Percentiles rank a stretch among this genome's conserved stretches.
Conservation (phyloP, 2,329 filamentous ascomycete genomes). For the Niveomyces coronatus region DNA sequence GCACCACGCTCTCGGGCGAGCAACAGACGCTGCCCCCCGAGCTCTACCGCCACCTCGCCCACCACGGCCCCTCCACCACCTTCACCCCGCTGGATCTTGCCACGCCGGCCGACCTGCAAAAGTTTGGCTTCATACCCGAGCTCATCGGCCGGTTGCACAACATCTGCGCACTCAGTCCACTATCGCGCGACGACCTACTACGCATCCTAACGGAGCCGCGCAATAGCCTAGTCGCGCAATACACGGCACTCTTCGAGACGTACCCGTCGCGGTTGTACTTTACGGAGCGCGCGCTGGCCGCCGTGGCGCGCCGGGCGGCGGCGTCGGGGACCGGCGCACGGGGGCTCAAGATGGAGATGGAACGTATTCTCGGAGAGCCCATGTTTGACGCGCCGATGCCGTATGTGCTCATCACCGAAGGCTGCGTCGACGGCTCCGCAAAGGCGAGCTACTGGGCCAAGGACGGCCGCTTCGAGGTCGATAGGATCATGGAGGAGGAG, state of each 20-base stretch:
- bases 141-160: conserved; percentile 93
- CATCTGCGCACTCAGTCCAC: conserved; percentile 70
- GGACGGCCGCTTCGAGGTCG: conserved; percentile 58
- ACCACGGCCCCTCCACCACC: conserved; percentile 32
- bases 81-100: conserved; percentile 60
- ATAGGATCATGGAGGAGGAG: conserved; percentile 57
- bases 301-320: conserved; percentile 61
- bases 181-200: conserved; percentile 59
- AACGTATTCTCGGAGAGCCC: conserved; percentile 64
- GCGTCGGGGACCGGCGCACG: conserved; percentile 63
- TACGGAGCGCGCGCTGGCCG: conserved; percentile 69
- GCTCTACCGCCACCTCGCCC: conserved; percentile 44
- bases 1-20: conserved; percentile 35
- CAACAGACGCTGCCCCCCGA: conserved; percentile 56
- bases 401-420: conserved; percentile 64
- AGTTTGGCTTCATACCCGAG: conserved; percentile 87
- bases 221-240: conserved; percentile 81
- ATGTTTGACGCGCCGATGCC: conserved; percentile 75
- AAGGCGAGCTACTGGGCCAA: conserved; percentile 56
- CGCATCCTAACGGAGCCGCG: conserved; percentile 87
- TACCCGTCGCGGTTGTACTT: conserved; percentile 74
- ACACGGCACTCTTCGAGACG: conserved; percentile 73
- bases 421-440: conserved; percentile 52
- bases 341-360: conserved; percentile 71
- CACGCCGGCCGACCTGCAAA: conserved; percentile 66